Evolutionary conservation across 139 green algal species (phyloP).

Genomic region (Coelastrella sp.): DNA sequence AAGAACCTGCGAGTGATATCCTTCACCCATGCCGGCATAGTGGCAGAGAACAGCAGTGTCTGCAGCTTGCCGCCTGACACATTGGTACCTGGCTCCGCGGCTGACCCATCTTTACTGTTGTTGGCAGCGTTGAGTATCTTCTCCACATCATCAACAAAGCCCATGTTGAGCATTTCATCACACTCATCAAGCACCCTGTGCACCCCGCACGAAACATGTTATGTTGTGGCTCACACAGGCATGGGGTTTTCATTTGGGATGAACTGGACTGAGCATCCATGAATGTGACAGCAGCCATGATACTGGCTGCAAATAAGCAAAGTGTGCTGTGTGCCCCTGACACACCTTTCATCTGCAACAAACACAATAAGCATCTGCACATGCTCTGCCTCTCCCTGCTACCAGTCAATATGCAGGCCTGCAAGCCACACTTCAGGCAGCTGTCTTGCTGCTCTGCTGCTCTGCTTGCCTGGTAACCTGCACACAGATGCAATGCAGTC

Average conservation of each 20-base stretch:
- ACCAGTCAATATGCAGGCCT: not conserved
- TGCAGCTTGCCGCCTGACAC: conserved; percentile 76
- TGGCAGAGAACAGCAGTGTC: conserved; percentile 98
- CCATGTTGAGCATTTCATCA: conserved; percentile 99
- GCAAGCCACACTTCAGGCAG: not conserved
- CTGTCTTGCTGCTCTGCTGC: too few species aligned
- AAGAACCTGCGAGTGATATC: conserved; percentile 92
- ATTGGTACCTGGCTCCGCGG: conserved; percentile 12
- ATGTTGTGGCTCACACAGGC: too few species aligned
- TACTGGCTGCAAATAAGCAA: not conserved
- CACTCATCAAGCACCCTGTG: conserved; percentile 96
- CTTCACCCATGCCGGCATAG: conserved; percentile 96
- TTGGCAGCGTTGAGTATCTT: conserved; percentile 86
- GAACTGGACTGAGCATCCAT: too few species aligned
- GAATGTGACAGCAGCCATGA: too few species aligned
- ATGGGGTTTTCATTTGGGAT: too few species aligned
- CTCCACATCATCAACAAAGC: conserved; percentile 99
- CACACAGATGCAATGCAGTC: not conserved
- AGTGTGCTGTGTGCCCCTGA: too few species aligned
- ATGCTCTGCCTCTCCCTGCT: not conserved
- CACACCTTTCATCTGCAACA: too few species aligned
- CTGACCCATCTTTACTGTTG: not conserved
- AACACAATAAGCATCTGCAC: too few species aligned
- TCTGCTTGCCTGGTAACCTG: not conserved
- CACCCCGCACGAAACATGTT: too few species aligned